Conservation (phyloP, 768 basidiomycete species). For the Roridomyces roridus region DNA sequence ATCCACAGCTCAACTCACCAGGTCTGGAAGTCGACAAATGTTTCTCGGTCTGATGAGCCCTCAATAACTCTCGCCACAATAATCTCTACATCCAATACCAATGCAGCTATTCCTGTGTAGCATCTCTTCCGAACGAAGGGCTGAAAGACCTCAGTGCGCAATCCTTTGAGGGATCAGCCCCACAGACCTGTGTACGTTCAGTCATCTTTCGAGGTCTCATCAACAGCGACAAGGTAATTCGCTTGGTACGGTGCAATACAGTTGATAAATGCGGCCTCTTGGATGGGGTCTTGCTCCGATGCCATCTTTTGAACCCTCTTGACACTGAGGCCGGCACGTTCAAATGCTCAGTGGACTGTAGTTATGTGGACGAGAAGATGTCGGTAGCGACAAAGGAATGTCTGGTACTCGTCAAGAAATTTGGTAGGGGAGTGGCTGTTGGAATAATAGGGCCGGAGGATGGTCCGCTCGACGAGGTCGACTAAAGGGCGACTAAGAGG, state of each 20-base stretch:
- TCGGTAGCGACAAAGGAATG: constrained; percentile 9
- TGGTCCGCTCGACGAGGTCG: too few relatives aligned
- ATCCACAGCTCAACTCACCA: not conserved
- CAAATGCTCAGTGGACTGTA: constrained; percentile 20
- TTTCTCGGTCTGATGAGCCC: constrained; percentile 23
- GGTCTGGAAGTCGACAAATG: constrained; percentile 23
- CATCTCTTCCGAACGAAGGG: not conserved
- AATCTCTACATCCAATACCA: not conserved
- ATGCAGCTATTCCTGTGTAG: not conserved
- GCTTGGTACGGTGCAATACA: not conserved
- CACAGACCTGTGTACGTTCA: too few relatives aligned
- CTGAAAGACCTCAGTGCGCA: too few relatives aligned
- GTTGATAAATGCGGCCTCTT: too few relatives aligned
- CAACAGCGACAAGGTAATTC: not conserved
- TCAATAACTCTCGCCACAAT: constrained; percentile 19
- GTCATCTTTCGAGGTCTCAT: too few relatives aligned
- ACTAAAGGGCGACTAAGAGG: not conserved
- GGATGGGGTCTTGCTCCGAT: constrained; percentile 8
- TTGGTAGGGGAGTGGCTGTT: constrained; percentile 4
- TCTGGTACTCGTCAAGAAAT: constrained; percentile 16
- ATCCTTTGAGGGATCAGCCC: too few relatives aligned
- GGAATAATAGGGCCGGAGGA: too few relatives aligned
- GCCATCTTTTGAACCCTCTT: constrained; percentile 19
- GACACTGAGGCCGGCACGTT: constrained; percentile 10
- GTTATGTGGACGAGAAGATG: constrained; percentile 13